Evolutionary conservation across 495 filamentous ascomycete species (phyloP), one percentile per base, ranked within the genome.

Genomic region (Zalerion maritima): DNA sequence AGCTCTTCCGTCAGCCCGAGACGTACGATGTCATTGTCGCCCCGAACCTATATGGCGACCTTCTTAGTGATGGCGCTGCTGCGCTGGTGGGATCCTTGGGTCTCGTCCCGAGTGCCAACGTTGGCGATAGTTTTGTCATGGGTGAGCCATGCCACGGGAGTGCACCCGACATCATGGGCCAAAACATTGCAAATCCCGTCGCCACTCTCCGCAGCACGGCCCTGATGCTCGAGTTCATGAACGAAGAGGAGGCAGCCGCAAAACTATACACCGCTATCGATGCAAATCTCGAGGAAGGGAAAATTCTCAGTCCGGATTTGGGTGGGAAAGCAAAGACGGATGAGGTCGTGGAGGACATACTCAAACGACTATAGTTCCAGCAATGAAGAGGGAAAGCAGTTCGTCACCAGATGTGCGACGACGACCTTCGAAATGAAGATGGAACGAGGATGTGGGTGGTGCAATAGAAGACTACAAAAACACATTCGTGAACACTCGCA

Each of bases 11-110:
- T 10, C 81, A 94, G 57, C 89, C 89, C 26, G 70, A 72, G 38
- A 71, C 71, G 42, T 97, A 96, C 72, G 89, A 97, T 50, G 91
- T 97, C 32, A 89, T 97, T 42, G 89, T 97, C 21, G 89, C 91
- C 18, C 89, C 89, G 5, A 97, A 97, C 60, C 70, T 97, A 16
- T 97, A 97, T 61, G 89, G 89, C 39, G 89, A 97, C 52, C 87
- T 97, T 39, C 67, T 97, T 21, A 91, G 81, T 2, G 89, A 97
- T 55, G 91, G 84, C 34, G 89, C 89, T 14, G 89, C 91, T 18
- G 89, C 89, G 3, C 71, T 97, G 8, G 89, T 97, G 20, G 89
- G 87, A n/a, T 81, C 73, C 21, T 58, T 97, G 24, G 89, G 89
- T 35, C 70, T 97, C 5, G 91, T 97, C 1, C 89, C 89, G n/a